Percentiles rank a stretch among this genome's conserved stretches.
phyloP scores from a whole-genome alignment of 305 asterid species.

The Andrographis paniculata region DNA sequence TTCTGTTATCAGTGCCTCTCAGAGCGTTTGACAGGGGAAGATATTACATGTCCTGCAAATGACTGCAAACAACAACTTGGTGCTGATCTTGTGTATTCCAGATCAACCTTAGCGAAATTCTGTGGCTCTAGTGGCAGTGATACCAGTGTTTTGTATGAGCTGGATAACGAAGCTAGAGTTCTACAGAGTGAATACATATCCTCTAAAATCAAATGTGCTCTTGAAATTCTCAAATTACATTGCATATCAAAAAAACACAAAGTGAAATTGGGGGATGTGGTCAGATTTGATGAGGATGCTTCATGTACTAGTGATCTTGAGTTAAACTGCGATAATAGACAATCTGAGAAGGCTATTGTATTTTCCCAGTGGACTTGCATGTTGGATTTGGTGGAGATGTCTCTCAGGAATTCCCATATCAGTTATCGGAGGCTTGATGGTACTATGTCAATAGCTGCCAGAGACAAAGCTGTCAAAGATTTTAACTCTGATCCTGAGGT shows the following conservation, averaged over 20 bases:
- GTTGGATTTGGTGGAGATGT: constrained; percentile 78
- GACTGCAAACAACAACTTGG: constrained; percentile 84
- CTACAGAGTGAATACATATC: constrained; percentile 54
- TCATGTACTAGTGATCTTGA: constrained; percentile 28
- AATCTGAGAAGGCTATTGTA: constrained; percentile 72
- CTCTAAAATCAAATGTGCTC: constrained; percentile 71
- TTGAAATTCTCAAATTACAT: constrained; percentile 51
- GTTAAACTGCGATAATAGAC: constrained; percentile 27
- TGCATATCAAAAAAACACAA: constrained; percentile 31
- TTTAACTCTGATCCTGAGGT: constrained; percentile 87
- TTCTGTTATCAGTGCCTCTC: constrained; percentile 92
- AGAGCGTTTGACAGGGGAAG: constrained; percentile 78
- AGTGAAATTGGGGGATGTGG: constrained; percentile 27
- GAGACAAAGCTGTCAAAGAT: constrained; percentile 95
- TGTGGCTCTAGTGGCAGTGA: constrained; percentile 39
- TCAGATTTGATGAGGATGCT: constrained; percentile 26
- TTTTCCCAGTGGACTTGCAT: constrained; percentile 98
- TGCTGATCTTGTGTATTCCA: constrained; percentile 68
- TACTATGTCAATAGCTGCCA: constrained; percentile 83
- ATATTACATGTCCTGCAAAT: constrained; percentile 73
- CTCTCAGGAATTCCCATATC: constrained; percentile 45
- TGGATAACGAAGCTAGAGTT: constrained; percentile 40
- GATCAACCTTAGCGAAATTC: constrained; percentile 53
- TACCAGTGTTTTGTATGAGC: constrained; percentile 27
- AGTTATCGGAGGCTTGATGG: constrained; percentile 90